Percentiles rank a stretch among this genome's conserved stretches.
Conservation (phyloP, 2,329 filamentous ascomycete species). For the Colletotrichum orbiculare region DNA sequence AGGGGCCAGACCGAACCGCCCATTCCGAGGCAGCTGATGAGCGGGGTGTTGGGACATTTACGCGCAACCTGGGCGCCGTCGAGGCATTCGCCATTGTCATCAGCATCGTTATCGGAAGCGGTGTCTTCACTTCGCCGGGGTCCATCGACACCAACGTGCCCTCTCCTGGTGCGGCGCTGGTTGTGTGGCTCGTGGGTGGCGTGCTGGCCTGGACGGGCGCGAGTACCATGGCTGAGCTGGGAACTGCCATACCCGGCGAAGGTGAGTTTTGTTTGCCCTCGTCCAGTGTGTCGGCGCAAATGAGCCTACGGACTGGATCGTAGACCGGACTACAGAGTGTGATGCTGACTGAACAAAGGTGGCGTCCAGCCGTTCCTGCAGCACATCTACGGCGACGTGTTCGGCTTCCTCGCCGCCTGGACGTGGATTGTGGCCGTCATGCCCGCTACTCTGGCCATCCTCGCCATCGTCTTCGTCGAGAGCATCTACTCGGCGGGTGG, state of each 20-base stretch:
- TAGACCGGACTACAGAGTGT: no score
- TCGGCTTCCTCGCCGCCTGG: conserved; percentile 73
- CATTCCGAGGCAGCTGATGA: conserved; percentile 22
- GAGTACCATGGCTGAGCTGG: conserved; percentile 70
- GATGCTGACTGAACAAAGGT: conserved; percentile 44
- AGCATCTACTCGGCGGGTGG: conserved; percentile 66
- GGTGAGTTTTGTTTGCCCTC: conserved; percentile 46
- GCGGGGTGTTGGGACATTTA: conserved; percentile 46
- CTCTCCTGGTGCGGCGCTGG: conserved; percentile 66
- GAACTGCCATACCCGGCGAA: conserved; percentile 71
- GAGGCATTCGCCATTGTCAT: conserved; percentile 70
- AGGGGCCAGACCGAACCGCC: conserved; percentile 12
- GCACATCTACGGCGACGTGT: conserved; percentile 69
- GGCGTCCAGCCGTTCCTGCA: conserved; percentile 72
- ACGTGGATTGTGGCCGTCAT: conserved; percentile 74
- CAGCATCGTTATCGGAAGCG: conserved; percentile 72
- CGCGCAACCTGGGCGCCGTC: conserved; percentile 56
- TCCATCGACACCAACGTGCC: conserved; percentile 72
- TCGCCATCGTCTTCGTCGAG: conserved; percentile 72
- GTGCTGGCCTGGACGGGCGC: conserved; percentile 73
- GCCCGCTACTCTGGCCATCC: conserved; percentile 72
- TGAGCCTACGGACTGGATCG: no score
- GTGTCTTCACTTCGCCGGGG: conserved; percentile 73
- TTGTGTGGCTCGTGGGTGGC: conserved; percentile 71
- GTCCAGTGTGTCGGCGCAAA: no score